A percentile compares a stretch with the other conserved stretches of the same genome.
Evolutionary conservation across 345 rosid genomes (phyloP).

Genomic region (Eucalyptus marginata): DNA sequence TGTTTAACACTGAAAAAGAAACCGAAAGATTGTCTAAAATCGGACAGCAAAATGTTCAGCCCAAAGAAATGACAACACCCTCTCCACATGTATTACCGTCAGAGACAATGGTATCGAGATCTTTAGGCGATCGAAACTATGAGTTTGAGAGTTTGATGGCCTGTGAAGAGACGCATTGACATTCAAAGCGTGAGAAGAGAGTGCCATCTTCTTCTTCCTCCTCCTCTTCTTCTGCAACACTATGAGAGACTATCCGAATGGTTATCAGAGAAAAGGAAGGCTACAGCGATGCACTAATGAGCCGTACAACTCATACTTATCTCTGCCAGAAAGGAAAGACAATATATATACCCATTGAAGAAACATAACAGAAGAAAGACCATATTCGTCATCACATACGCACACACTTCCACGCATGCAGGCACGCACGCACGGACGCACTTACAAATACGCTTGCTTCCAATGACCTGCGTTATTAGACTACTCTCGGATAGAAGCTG

Average conservation of each 20-base stretch:
- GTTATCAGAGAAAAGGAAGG: background rate
- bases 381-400: background rate
- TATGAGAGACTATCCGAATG: background rate
- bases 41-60: background rate
- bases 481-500: background rate
- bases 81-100: background rate
- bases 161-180: background rate
- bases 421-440: background rate
- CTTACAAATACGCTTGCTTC: background rate
- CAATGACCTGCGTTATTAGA: background rate
- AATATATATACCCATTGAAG: too few relatives aligned
- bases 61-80: background rate
- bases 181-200: background rate
- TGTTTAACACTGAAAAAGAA: background rate
- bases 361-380: too few relatives aligned
- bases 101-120: background rate
- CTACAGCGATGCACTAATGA: background rate
- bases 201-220: conserved; percentile 1
- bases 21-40: background rate
- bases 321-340: background rate
- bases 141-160: background rate
- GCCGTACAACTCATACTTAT: background rate
- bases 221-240: background rate
- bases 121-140: background rate
- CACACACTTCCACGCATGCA: background rate